Evolutionary conservation across 257 asterid genomes (phyloP).

Genomic region (Solanum acaule): DNA sequence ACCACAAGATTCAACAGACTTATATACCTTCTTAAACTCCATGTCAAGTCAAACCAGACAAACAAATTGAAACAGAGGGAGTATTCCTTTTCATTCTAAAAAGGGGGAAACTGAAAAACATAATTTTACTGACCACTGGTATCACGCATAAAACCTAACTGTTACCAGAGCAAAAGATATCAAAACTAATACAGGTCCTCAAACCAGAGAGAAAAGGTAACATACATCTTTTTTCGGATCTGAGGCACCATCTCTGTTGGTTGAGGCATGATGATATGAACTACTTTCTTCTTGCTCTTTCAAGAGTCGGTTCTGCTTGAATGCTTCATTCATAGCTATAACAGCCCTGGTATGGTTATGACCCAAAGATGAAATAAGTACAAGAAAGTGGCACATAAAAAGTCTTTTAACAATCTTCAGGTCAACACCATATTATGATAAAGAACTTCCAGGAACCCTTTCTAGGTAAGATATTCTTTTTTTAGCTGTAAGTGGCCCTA

Average conservation of each 20-base stretch:
- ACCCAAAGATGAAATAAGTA: background rate
- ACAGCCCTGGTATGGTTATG: conserved; percentile 65
- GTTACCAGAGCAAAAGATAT: background rate
- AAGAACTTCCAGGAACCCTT: background rate
- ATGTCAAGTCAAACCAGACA: background rate
- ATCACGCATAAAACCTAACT: background rate
- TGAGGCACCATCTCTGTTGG: conserved; percentile 33
- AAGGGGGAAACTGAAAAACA: background rate
- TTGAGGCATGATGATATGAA: conserved; percentile 30
- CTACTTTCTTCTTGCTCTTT: conserved; percentile 58
- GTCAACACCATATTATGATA: background rate
- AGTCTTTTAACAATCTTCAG: background rate
- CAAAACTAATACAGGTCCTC: background rate
- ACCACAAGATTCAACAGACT: background rate
- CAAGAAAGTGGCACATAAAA: background rate
- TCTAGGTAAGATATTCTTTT: background rate
- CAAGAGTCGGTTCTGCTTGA: conserved; percentile 70
- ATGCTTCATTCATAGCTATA: conserved; percentile 85
- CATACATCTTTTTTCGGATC: conserved; percentile 59
- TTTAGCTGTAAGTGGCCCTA: background rate
- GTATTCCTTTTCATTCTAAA: background rate
- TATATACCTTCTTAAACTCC: background rate
- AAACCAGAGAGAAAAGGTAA: conserved; percentile 6
- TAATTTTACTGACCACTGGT: background rate
- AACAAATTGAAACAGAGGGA: background rate